These are phyloP conservation scores for Glycine tomentella DNA, from an alignment of 306 rosid species.

Conservation along the genomic window DNA sequence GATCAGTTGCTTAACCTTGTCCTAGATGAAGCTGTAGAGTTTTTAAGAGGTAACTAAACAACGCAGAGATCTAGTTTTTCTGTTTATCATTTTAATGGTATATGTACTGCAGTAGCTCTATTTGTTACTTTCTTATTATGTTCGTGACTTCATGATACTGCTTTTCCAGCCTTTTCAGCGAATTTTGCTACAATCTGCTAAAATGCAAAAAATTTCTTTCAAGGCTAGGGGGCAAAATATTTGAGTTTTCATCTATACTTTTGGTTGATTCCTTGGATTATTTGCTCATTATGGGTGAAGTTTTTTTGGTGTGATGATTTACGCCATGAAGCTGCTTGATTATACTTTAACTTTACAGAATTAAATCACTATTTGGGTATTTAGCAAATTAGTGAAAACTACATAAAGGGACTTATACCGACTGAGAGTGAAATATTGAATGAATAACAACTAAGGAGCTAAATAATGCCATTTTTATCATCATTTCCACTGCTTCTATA, in stretches of 20 bases:
- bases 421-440: not conserved
- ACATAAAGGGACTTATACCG: not conserved
- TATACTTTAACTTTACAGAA: not conserved
- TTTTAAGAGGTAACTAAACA: conserved; percentile 74
- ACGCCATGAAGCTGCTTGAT: not conserved
- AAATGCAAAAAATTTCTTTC: not conserved
- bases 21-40: conserved; percentile 91
- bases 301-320: too few relatives aligned
- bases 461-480: not conserved
- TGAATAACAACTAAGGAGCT: not conserved
- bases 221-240: not conserved
- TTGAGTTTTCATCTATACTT: not conserved
- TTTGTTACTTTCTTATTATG: not conserved
- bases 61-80: not conserved
- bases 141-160: not conserved
- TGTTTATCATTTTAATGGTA: not conserved
- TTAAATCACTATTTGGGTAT: not conserved
- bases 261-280: not conserved
- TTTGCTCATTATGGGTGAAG: conserved; percentile 8
- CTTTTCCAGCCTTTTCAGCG: too few relatives aligned
- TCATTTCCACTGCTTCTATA: not conserved
- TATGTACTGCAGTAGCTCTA: not conserved
- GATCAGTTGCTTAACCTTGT: conserved; percentile 97
- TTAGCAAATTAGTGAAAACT: not conserved
- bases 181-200: not conserved